Conservation (phyloP, 495 filamentous ascomycete genomes). For the Extremus antarcticus region DNA sequence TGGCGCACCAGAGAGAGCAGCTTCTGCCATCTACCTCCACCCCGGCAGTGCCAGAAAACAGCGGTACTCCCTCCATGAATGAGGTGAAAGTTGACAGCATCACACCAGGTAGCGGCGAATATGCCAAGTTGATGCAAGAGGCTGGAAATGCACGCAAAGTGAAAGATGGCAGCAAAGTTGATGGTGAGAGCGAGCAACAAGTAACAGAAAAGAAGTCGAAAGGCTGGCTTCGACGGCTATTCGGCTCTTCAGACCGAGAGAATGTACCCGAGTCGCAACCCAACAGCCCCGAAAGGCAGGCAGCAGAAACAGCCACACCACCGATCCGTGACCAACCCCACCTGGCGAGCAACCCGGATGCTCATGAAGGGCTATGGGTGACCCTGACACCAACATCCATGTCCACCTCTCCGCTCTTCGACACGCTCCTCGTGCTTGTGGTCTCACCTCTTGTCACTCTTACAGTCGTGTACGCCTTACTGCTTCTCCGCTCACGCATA, state of each 20-base stretch:
- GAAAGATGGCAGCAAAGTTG: conserved; percentile 35
- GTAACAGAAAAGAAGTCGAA: neutral
- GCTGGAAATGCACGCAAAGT: conserved; percentile 26
- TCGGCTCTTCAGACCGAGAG: neutral
- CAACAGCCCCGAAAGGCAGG: neutral
- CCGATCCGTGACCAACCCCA: neutral
- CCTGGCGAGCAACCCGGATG: conserved; percentile 2
- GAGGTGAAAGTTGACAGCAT: conserved; percentile 56
- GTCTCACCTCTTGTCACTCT: conserved; percentile 86
- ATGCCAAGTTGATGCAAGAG: conserved; percentile 33
- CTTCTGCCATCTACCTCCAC: conserved; percentile 3
- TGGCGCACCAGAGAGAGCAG: conserved; percentile 29
- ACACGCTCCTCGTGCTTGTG: conserved; percentile 86
- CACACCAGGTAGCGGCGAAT: conserved; percentile 70
- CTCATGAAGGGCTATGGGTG: conserved; percentile 83
- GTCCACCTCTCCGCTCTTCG: conserved; percentile 90
- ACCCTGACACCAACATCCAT: conserved; percentile 83
- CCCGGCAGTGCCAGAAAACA: conserved; percentile 7
- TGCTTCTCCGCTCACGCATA: conserved; percentile 80
- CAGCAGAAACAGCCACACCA: neutral
- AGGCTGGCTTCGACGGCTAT: neutral
- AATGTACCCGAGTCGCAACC: neutral
- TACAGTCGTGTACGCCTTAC: conserved; percentile 82
- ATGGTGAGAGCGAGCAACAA: neutral
- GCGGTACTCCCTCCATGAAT: conserved; percentile 24